Conservation (phyloP, 305 asterid genomes). For the Solanum hybrid region DNA sequence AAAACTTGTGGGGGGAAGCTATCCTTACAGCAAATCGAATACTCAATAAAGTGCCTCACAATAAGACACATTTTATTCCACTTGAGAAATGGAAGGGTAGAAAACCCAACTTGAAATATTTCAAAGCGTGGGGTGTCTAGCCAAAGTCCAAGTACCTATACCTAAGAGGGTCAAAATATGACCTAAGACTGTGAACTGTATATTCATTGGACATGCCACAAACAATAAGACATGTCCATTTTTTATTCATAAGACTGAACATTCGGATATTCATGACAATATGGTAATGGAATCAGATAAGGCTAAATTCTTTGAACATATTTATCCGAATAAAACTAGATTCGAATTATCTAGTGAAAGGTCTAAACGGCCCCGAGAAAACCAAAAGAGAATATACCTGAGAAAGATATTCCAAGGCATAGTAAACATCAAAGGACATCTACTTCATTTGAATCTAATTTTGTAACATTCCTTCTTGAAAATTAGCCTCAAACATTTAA, state of each 20-base stretch:
- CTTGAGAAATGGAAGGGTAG: background rate
- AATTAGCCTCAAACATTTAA: background rate
- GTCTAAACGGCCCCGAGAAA: background rate
- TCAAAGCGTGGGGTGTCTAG: background rate
- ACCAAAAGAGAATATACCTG: background rate
- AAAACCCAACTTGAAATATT: background rate
- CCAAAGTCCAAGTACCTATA: background rate
- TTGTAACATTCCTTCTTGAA: background rate
- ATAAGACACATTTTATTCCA: background rate
- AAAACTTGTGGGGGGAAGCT: background rate
- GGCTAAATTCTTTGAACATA: background rate
- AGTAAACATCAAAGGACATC: background rate
- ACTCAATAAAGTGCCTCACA: background rate
- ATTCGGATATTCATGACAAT: background rate
- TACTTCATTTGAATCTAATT: background rate
- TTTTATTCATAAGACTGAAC: background rate
- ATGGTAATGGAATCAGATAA: background rate
- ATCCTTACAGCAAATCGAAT: background rate
- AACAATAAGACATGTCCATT: background rate
- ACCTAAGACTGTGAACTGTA: background rate
- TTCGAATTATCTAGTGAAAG: background rate
- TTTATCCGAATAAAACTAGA: background rate
- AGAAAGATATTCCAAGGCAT: background rate
- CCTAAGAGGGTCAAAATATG: background rate
- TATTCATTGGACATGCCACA: background rate